These are phyloP conservation scores for Wickerhamiella alocasiicola DNA, from an alignment of 805 yeast genomes.

Conservation along the genomic window DNA sequence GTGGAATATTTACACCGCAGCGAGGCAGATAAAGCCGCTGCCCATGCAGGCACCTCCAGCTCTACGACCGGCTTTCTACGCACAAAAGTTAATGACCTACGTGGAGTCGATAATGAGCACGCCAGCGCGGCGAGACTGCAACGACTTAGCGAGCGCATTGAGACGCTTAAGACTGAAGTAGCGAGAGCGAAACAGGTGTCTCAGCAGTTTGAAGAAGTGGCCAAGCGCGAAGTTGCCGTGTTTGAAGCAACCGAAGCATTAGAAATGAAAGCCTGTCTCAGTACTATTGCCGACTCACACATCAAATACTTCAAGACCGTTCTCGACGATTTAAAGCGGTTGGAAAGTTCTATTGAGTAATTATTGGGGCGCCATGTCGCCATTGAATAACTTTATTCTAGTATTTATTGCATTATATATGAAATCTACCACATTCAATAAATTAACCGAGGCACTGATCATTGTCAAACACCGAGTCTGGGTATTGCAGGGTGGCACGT, in stretches of 20 bases:
- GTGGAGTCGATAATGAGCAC: constrained; percentile 50
- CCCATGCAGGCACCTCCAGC: constrained; percentile 33
- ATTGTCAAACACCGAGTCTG: too few relatives aligned
- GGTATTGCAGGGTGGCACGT: too few relatives aligned
- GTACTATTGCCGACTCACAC: constrained; percentile 63
- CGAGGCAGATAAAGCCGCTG: constrained; percentile 45
- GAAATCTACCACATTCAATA: too few relatives aligned
- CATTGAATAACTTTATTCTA: too few relatives aligned
- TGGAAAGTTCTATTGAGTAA: too few relatives aligned
- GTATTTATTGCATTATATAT: too few relatives aligned
- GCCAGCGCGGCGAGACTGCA: constrained; percentile 40
- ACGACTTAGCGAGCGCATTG: constrained; percentile 39
- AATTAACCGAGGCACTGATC: too few relatives aligned
- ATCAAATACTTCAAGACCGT: constrained; percentile 58
- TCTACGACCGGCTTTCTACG: constrained; percentile 39
- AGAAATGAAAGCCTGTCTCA: constrained; percentile 62
- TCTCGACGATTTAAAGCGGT: constrained; percentile 51
- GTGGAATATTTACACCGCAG: constrained; percentile 67
- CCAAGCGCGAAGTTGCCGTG: constrained; percentile 42
- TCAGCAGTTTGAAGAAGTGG: constrained; percentile 44
- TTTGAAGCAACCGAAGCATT: constrained; percentile 72
- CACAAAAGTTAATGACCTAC: constrained; percentile 45
- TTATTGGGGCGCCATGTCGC: too few relatives aligned
- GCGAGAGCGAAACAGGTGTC: constrained; percentile 39
- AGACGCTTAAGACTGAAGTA: constrained; percentile 38